Evolutionary conservation across 2,329 filamentous ascomycete species (phyloP), one percentile per base, ranked within the genome.

Genomic region (Fusarium brevicatenulatum): DNA sequence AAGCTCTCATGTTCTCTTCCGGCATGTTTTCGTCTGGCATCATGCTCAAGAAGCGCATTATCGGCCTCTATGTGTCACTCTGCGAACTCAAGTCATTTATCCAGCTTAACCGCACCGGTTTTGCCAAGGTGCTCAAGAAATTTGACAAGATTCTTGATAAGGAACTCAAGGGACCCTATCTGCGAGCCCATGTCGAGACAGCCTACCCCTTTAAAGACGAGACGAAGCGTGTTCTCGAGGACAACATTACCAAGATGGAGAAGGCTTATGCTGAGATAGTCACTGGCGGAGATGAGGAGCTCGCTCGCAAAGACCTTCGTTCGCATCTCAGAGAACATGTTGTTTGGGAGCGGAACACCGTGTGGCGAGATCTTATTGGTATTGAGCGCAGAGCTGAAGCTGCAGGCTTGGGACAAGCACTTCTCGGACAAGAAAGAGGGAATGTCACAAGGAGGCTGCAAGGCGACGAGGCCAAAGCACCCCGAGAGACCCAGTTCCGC

Each of bases 281-380:
- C 61, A 97, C 95, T 1, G 90, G 92, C 46, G 95, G 95, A 36
- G 94, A 99, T 78, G 83, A 92, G 7, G 86, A 88, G 10, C 84
- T 92, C 18, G 95, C 96, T 9, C 93, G 91, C 78, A 92, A 93
- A 75, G 96, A 98, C 79, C 86, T 99, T 64, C 90, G 96, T 60
- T 90, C 97, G 36, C 95, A 99, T 79, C 88, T 99, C 32, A 88
- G 96, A 64, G 97, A 99, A 83, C 96, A 99, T 81, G 95, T 99
- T 25, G 95, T 98, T 1, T 99, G 96, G 97, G 97, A 99, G 82
- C 90, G 96, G 64, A 99, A 99, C 80, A 99, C 96, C 0, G 96
- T 99, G 23, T 99, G 96, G 96, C 88, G 97, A 83, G 96, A 99
- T 78, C 96, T 99, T 90, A 99, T 99, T 80, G 96, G 95, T 59